These are phyloP conservation scores for Alternaria conjuncta DNA, from an alignment of 2,329 filamentous ascomycete species.

Conservation along the genomic window DNA sequence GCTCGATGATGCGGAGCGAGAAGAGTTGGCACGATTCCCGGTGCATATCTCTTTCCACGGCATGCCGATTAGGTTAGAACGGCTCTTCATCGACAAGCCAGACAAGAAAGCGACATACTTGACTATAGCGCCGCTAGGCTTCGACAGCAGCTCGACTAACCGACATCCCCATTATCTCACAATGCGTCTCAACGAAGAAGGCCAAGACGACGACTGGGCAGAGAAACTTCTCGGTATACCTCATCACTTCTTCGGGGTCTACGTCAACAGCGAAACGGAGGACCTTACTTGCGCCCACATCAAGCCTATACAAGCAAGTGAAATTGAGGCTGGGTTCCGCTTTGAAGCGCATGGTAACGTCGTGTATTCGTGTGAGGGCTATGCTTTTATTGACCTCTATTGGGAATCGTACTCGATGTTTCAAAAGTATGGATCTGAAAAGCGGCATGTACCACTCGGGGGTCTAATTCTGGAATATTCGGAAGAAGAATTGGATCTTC, in stretches of 20 bases:
- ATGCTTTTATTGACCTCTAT: no score
- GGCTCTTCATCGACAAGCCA: background rate
- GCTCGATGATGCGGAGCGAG: no score
- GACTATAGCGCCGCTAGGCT: background rate
- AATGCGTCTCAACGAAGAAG: background rate
- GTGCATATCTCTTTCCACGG: background rate
- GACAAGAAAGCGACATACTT: background rate
- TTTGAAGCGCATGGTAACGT: background rate
- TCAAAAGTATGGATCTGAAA: no score
- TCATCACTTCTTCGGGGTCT: background rate
- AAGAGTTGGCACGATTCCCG: background rate
- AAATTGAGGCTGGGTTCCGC: background rate
- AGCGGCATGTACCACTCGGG: no score
- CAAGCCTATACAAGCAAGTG: background rate
- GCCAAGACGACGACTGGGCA: background rate
- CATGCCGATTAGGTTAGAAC: background rate
- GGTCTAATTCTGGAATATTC: no score
- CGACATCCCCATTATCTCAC: background rate
- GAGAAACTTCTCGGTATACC: background rate
- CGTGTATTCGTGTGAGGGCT: no score
- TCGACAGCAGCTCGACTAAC: background rate
- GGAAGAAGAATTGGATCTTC: background rate
- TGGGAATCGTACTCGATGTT: no score
- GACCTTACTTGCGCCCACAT: background rate
- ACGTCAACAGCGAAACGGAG: background rate